These are phyloP conservation scores for Gelatoporia subvermispora DNA, from an alignment of 768 basidiomycete genomes.

Conservation along the genomic window DNA sequence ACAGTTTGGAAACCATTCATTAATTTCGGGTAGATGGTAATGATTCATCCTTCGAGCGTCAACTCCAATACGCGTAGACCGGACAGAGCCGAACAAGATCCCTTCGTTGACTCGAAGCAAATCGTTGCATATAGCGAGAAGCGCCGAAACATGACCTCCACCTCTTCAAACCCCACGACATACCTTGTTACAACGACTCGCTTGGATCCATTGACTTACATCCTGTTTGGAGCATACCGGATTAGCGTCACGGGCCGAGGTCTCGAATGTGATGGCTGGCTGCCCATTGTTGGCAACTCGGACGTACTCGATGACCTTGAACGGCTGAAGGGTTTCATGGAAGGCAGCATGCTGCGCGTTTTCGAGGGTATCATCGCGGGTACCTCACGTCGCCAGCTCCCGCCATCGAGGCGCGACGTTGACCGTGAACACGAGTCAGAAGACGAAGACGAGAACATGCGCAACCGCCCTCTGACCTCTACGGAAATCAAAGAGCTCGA, in stretches of 20 bases:
- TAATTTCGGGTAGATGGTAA: conserved; percentile 44
- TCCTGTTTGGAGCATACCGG: conserved; percentile 86
- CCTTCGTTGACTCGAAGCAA: conserved; percentile 40
- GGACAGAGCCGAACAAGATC: conserved; percentile 26
- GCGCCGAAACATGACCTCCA: conserved; percentile 62
- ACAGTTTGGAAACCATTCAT: not conserved
- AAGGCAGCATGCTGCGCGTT: conserved; percentile 81
- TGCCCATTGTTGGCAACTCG: conserved; percentile 73
- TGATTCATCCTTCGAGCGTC: conserved; percentile 85
- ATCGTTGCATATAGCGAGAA: conserved; percentile 83
- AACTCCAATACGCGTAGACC: conserved; percentile 34
- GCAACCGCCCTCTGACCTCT: conserved; percentile 52
- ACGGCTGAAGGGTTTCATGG: conserved; percentile 72
- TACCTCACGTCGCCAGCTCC: conserved; percentile 29
- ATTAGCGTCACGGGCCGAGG: conserved; percentile 67
- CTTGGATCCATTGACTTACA: conserved; percentile 83
- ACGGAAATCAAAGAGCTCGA: conserved; percentile 76
- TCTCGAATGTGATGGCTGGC: conserved; percentile 86
- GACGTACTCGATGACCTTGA: conserved; percentile 80
- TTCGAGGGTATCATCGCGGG: conserved; percentile 73
- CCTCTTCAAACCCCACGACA: conserved; percentile 46
- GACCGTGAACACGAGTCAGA: conserved; percentile 49
- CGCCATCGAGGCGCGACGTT: conserved; percentile 38
- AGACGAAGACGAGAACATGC: conserved; percentile 45
- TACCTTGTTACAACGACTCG: conserved; percentile 78